These are phyloP conservation scores for Apiotrichum brassicae DNA, from an alignment of 1,284 basidiomycete species.

Conservation along the genomic window DNA sequence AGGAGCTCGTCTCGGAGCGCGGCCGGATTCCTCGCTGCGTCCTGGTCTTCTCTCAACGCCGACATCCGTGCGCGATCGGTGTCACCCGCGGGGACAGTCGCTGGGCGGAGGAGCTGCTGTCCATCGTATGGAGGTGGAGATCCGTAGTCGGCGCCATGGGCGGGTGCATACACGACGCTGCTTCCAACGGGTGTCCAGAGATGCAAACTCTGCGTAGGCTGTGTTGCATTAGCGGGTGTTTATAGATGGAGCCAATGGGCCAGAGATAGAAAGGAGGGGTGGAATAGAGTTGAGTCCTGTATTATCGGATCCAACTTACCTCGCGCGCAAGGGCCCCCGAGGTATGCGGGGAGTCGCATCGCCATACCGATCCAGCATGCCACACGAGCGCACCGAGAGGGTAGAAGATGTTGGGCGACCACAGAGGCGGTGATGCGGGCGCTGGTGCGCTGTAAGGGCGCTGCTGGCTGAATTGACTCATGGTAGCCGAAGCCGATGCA, in stretches of 20 bases:
- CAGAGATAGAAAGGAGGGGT: no score
- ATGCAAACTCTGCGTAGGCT: constrained; percentile 31
- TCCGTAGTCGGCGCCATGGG: neutral
- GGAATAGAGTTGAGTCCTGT: no score
- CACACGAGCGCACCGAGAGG: constrained; percentile 27
- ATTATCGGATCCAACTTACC: neutral
- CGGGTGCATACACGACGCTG: neutral
- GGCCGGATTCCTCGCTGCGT: constrained; percentile 4
- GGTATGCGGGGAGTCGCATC: constrained; percentile 31
- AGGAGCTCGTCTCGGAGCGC: constrained; percentile 31
- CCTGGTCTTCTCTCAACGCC: constrained; percentile 11
- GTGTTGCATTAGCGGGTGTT: neutral
- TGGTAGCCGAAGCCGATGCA: neutral
- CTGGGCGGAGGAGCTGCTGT: neutral
- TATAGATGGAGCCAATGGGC: no score
- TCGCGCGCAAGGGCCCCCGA: constrained; percentile 18
- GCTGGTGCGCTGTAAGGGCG: constrained; percentile 1
- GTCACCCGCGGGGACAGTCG: neutral
- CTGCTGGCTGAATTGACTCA: constrained; percentile 1
- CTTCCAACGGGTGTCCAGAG: constrained; percentile 35
- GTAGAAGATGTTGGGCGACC: constrained; percentile 24
- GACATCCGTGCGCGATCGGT: neutral
- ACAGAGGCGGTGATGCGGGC: constrained; percentile 7
- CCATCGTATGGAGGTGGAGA: neutral
- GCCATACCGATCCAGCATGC: constrained; percentile 34